phyloP scores from a whole-genome alignment of 2,329 filamentous ascomycete species.

The Penicillium sp. region DNA sequence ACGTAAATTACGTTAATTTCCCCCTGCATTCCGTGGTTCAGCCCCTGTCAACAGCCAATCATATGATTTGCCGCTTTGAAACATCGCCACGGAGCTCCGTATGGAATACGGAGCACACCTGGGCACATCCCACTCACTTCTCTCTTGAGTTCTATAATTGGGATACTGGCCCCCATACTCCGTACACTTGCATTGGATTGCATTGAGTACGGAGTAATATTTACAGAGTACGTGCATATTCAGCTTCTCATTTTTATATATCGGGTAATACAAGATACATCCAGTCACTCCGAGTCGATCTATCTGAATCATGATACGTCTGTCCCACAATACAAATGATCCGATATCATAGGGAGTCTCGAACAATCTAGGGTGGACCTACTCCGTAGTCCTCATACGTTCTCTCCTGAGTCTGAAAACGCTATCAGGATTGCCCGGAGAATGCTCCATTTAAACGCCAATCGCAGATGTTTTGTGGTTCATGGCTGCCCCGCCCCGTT shows the following conservation, averaged over 20 bases:
- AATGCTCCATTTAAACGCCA: slow-evolving; percentile 2
- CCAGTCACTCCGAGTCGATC: neutral
- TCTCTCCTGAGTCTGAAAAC: neutral
- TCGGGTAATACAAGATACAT: neutral
- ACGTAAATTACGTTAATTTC: slow-evolving; percentile 8
- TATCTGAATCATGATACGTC: neutral
- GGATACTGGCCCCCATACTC: neutral
- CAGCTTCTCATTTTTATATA: neutral
- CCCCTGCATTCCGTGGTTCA: slow-evolving; percentile 15
- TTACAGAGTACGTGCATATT: neutral
- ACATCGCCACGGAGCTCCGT: neutral
- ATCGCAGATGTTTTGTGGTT: neutral
- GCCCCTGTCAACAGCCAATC: neutral
- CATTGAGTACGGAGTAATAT: neutral
- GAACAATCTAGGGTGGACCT: slow-evolving; percentile 2
- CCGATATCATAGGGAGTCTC: neutral
- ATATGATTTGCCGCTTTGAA: neutral
- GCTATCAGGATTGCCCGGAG: neutral
- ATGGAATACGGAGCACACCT: neutral
- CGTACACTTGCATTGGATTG: neutral
- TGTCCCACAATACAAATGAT: neutral
- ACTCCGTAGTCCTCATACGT: neutral
- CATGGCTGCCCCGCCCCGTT: neutral
- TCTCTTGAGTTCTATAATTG: neutral
- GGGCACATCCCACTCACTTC: neutral